A percentile compares a stretch with the other conserved stretches of the same genome.
phyloP scores from a whole-genome alignment of 1,284 basidiomycete species.

The Omphalotus olearius region DNA sequence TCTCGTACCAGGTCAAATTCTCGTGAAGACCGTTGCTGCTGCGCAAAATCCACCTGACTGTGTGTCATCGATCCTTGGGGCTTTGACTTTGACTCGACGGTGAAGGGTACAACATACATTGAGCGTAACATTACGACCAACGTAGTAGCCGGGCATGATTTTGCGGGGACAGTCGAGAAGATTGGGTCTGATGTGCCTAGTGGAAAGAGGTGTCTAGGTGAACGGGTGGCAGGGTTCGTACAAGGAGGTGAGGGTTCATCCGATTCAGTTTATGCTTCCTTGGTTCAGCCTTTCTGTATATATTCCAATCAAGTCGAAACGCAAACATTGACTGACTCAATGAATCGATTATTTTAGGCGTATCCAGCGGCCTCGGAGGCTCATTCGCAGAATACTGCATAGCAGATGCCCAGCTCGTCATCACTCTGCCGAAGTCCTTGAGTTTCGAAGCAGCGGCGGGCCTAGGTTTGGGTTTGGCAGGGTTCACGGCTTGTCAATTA shows the following conservation, averaged over 20 bases:
- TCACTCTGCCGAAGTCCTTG: conserved; percentile 25
- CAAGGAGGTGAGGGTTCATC: no score
- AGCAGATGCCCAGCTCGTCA: conserved; percentile 21
- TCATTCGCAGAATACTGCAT: conserved; percentile 22
- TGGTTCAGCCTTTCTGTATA: no score
- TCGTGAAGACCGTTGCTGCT: conserved; percentile 14
- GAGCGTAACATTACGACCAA: neutral
- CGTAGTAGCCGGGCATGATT: conserved; percentile 9
- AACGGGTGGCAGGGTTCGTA: no score
- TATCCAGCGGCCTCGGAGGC: conserved; percentile 6
- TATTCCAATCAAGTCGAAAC: no score
- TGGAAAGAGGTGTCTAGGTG: conserved; percentile 12
- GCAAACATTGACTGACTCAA: no score
- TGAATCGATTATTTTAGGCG: neutral
- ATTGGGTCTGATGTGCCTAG: conserved; percentile 11
- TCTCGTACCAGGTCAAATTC: conserved; percentile 10
- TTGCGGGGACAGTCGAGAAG: conserved; percentile 12
- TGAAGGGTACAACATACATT: conserved; percentile 11
- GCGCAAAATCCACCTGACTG: conserved; percentile 15
- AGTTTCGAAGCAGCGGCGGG: conserved; percentile 26
- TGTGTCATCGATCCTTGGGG: neutral
- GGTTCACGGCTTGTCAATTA: conserved; percentile 21
- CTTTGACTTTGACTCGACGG: no score
- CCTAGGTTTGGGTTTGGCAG: conserved; percentile 21
- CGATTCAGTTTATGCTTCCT: no score